Evolutionary conservation across 257 asterid genomes (phyloP), one percentile per base, ranked within the genome.

Genomic region (Linaria vulgaris): DNA sequence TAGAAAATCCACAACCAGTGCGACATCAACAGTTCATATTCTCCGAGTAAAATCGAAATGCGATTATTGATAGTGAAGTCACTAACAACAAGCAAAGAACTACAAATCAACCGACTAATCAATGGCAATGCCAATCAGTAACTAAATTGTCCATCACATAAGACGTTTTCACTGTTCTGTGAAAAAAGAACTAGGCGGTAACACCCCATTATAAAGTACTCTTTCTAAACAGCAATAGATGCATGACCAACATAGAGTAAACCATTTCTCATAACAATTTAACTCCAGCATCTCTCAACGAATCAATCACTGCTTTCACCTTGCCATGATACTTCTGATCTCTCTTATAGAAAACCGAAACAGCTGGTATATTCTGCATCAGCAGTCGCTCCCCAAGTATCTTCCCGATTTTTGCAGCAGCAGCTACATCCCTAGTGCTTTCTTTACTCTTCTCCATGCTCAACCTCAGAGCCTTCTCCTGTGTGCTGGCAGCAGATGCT

Each of bases 391-490:
- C 95, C 1, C 87, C 98, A 6, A 91, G 88, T 63, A 88, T 69
- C 78, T 83, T 86, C 1, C 98, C 98, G 14, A 91, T 88, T 73
- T 88, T 91, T 24, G 90, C 91, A 70, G 98, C 98, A 60, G 98
- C 98, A 48, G 95, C 82, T 13, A 91, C 98, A 53, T 88, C 96
- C 66, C 91, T 69, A 23, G 92, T 83, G 65, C 72, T 88, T 56
- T 85, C 90, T 51, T 83, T 79, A 19, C 80, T 71, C 52, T 79
- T 69, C 39, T 79, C 82, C 79, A 90, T 75, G 79, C 82, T 81
- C 76, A 78, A 38, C 76, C 97, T 75, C 44, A 85, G 81, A 49
- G 80, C 79, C 84, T 88, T 88, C 82, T 91, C 98, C 64, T 91
- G 96, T n/a, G 98, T 63, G 74, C 98, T 91, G 38, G 98, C 98